Conservation (phyloP, 192 early-diverging fungal genomes). For the Backusella liffmaniae region DNA sequence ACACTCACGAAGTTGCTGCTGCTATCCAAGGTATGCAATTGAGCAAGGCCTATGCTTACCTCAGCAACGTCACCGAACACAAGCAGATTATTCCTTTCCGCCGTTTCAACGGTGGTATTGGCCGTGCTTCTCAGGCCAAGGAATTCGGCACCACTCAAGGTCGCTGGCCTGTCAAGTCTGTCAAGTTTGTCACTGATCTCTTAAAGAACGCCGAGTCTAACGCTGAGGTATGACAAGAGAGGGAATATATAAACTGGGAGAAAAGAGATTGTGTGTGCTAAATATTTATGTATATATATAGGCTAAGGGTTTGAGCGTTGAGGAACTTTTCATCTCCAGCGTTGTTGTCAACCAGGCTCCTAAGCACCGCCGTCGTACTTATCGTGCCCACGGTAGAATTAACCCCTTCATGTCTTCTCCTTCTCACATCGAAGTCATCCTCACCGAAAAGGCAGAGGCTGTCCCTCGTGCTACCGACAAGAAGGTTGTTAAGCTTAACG, state of each 20-base stretch:
- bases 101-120: constrained; percentile 93
- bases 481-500: constrained; percentile 44
- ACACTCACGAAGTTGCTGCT: constrained; percentile 93
- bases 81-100: constrained; percentile 97
- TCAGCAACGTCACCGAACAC: constrained; percentile 91
- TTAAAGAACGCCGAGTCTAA: constrained; percentile 97
- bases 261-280: neutral
- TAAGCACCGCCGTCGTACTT: constrained; percentile 93
- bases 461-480: constrained; percentile 67
- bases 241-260: neutral
- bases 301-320: constrained; percentile 85
- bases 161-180: constrained; percentile 97
- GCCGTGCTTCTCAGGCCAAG: constrained; percentile 96
- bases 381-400: constrained; percentile 97
- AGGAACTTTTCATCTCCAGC: constrained; percentile 87
- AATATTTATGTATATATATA: neutral
- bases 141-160: constrained; percentile 80
- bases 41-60: constrained; percentile 85
- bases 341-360: constrained; percentile 97
- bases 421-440: constrained; percentile 94
- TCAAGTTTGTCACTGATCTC: constrained; percentile 87
- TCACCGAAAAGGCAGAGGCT: constrained; percentile 84
- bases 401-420: constrained; percentile 90
- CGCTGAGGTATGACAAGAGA: constrained; percentile 65
- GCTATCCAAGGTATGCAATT: constrained; percentile 92